phyloP scores from a whole-genome alignment of 2,329 filamentous ascomycete genomes.

The Fusarium coffeatum region DNA sequence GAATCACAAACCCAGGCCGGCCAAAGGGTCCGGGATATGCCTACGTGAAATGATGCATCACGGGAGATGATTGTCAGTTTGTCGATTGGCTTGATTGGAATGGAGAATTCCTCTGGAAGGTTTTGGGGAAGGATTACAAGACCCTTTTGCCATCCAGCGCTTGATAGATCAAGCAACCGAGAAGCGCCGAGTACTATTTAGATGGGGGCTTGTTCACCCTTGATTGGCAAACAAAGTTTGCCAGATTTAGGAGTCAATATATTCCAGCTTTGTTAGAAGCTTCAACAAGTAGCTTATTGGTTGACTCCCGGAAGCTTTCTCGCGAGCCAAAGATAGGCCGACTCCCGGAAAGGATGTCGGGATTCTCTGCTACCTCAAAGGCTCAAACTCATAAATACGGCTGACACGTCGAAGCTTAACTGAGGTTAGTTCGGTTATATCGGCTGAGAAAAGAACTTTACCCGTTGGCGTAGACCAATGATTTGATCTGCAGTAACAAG shows the following conservation, averaged over 20 bases:
- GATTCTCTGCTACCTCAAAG: neutral
- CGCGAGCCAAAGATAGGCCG: neutral
- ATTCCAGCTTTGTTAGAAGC: too few relatives aligned
- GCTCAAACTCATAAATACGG: neutral
- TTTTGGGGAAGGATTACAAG: neutral
- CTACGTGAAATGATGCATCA: too few relatives aligned
- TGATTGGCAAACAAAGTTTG: too few relatives aligned
- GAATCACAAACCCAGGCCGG: too few relatives aligned
- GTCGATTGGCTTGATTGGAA: neutral
- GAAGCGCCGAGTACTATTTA: too few relatives aligned
- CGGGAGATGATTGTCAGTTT: too few relatives aligned
- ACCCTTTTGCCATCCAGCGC: neutral
- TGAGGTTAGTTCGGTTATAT: neutral
- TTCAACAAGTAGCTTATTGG: neutral
- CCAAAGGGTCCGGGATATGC: too few relatives aligned
- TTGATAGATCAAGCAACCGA: too few relatives aligned
- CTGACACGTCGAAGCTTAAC: neutral
- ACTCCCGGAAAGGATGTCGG: neutral
- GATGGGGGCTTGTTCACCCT: too few relatives aligned
- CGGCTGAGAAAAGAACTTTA: neutral
- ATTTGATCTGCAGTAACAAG: neutral
- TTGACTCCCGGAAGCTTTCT: neutral
- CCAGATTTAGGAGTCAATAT: too few relatives aligned
- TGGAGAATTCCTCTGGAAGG: neutral
- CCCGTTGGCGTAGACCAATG: neutral